phyloP scores from a whole-genome alignment of 108 stramenopile genomes.

The Nannochloropsis salina region DNA sequence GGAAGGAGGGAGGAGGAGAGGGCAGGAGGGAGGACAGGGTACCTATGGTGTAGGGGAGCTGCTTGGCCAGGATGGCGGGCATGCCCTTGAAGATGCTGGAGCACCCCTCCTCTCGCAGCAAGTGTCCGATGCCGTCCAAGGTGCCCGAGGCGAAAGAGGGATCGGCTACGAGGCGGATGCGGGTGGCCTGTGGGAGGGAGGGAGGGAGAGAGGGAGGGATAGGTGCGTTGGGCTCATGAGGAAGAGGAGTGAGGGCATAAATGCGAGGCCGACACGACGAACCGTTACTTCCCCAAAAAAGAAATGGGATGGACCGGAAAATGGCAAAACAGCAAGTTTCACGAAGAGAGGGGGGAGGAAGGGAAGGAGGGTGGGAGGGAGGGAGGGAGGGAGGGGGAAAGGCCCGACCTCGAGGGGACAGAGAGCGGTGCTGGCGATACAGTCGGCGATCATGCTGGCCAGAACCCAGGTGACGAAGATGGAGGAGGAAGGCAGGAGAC shows the following conservation, averaged over 20 bases:
- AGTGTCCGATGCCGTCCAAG: slow-evolving; percentile 62
- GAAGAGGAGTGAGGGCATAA: not conserved
- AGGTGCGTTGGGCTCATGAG: not conserved
- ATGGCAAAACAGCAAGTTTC: not conserved
- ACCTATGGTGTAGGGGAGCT: slow-evolving; percentile 83
- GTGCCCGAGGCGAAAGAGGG: slow-evolving; percentile 60
- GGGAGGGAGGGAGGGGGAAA: not conserved
- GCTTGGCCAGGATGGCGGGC: slow-evolving; percentile 83
- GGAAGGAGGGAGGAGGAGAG: not conserved
- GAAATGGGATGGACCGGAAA: not conserved
- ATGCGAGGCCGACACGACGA: not conserved
- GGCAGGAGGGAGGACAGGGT: not conserved
- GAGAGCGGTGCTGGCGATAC: slow-evolving; percentile 72
- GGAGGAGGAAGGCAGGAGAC: not conserved
- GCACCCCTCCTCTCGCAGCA: slow-evolving; percentile 48
- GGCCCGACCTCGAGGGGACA: slow-evolving; percentile 70
- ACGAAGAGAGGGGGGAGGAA: not conserved
- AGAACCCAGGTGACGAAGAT: slow-evolving; percentile 61
- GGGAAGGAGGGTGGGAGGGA: not conserved
- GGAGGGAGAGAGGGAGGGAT: not conserved
- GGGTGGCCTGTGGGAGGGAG: slow-evolving; percentile 40
- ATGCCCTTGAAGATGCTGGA: slow-evolving; percentile 66
- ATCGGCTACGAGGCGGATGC: slow-evolving; percentile 85
- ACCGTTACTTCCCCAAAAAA: not conserved
- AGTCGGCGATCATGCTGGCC: slow-evolving; percentile 74